These are phyloP conservation scores for Myriosclerotinia scirpicola DNA, from an alignment of 2,329 filamentous ascomycete genomes.

Conservation along the genomic window DNA sequence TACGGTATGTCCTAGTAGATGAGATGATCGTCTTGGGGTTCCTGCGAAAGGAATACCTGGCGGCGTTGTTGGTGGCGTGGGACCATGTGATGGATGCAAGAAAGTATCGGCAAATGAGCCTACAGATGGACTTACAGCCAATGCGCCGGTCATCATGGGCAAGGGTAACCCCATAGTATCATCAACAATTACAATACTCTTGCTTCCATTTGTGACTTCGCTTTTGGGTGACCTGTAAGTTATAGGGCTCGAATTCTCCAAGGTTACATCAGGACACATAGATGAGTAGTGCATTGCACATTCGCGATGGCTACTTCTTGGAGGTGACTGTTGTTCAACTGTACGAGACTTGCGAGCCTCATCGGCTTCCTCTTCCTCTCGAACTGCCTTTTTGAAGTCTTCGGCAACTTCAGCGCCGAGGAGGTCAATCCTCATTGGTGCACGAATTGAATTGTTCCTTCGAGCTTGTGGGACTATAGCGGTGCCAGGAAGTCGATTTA, in stretches of 20 bases:
- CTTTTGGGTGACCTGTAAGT: constrained; percentile 30
- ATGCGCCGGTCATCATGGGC: constrained; percentile 50
- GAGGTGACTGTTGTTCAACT: constrained; percentile 33
- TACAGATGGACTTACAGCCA: constrained; percentile 47
- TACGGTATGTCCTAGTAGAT: constrained; percentile 48
- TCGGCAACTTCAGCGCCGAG: constrained; percentile 77
- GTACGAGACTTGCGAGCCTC: constrained; percentile 30
- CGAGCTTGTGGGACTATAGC: constrained; percentile 59
- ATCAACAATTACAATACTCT: constrained; percentile 80
- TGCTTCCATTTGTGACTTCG: constrained; percentile 68
- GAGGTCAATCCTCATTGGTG: constrained; percentile 72
- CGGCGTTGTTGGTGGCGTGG: constrained; percentile 62
- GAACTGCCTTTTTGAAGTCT: constrained; percentile 74
- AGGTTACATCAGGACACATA: constrained; percentile 34
- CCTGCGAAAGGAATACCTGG: constrained; percentile 46
- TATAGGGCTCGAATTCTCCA: constrained; percentile 28
- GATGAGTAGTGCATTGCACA: constrained; percentile 32
- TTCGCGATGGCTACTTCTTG: constrained; percentile 27
- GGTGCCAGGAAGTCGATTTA: constrained; percentile 59
- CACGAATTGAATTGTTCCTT: constrained; percentile 47
- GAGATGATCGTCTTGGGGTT: constrained; percentile 56
- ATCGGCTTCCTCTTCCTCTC: constrained; percentile 57
- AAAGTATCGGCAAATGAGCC: constrained; percentile 56
- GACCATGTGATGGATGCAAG: constrained; percentile 50
- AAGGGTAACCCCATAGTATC: constrained; percentile 46